phyloP scores from a whole-genome alignment of 1,139 yeast genomes.

The Lodderomyces jiufengensis region DNA sequence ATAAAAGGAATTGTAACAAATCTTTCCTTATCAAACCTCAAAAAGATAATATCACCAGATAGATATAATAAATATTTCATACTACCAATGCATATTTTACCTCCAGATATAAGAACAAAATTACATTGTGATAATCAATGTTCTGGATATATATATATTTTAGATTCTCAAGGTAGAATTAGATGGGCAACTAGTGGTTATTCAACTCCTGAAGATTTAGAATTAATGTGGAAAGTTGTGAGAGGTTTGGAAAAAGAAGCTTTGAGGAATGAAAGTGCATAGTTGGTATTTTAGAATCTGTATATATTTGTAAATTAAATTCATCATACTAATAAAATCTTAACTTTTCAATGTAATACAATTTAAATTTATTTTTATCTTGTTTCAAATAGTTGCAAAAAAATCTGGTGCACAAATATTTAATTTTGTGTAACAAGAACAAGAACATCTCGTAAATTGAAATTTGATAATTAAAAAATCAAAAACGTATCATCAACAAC shows the following conservation, averaged over 20 bases:
- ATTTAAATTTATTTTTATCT: too few species aligned
- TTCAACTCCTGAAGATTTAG: conserved; percentile 60
- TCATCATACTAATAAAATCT: neutral
- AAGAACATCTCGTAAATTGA: too few species aligned
- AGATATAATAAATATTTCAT: conserved; percentile 62
- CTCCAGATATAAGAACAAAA: conserved; percentile 55
- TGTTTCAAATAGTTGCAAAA: too few species aligned
- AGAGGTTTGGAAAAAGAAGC: conserved; percentile 41
- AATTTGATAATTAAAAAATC: too few species aligned
- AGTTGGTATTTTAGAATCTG: too few species aligned
- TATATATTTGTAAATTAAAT: neutral
- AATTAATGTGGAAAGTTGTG: conserved; percentile 65
- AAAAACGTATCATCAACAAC: too few species aligned
- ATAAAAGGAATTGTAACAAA: conserved; percentile 63
- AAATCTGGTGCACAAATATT: too few species aligned
- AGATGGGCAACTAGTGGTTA: conserved; percentile 94
- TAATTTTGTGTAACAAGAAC: too few species aligned
- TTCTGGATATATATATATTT: conserved; percentile 78
- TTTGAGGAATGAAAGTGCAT: neutral
- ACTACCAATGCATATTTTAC: conserved; percentile 58
- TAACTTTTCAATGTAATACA: too few species aligned
- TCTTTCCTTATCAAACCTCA: conserved; percentile 44
- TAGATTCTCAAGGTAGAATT: conserved; percentile 70
- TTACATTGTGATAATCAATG: conserved; percentile 70
- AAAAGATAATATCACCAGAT: conserved; percentile 40